Percentiles rank a stretch among this genome's conserved stretches.
Conservation (phyloP, 192 early-diverging fungal species). For the Cladochytrium replicatum region DNA sequence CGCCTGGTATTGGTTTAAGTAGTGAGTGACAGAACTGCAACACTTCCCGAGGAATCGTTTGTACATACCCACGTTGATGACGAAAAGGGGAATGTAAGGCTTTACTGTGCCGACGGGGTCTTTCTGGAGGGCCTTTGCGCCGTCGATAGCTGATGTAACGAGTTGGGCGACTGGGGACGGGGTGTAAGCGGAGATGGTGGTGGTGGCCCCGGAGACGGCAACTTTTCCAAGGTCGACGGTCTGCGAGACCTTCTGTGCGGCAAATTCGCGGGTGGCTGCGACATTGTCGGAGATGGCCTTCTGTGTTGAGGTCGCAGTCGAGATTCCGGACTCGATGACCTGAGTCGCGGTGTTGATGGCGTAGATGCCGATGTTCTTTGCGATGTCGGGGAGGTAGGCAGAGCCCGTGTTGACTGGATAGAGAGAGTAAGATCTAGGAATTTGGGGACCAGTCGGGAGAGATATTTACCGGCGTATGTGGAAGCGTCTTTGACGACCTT, state of each 20-base stretch:
- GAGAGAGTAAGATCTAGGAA: too few species aligned
- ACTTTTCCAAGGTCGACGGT: slow-evolving; percentile 26
- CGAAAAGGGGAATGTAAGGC: slow-evolving; percentile 35
- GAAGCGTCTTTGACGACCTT: slow-evolving; percentile 34
- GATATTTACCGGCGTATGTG: too few species aligned
- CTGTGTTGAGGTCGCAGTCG: slow-evolving; percentile 8
- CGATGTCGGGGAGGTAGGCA: too few species aligned
- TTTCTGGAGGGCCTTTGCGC: slow-evolving; percentile 17
- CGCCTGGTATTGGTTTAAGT: too few species aligned
- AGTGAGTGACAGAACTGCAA: too few species aligned
- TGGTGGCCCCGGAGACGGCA: slow-evolving; percentile 36
- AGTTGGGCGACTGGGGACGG: slow-evolving; percentile 34
- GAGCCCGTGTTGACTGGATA: too few species aligned
- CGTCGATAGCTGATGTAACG: slow-evolving; percentile 19
- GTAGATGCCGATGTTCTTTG: slow-evolving; percentile 24
- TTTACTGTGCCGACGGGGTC: slow-evolving; percentile 35
- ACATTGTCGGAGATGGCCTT: slow-evolving; percentile 21
- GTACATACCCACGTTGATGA: slow-evolving; percentile 17
- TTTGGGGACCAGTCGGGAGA: too few species aligned
- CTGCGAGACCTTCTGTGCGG: slow-evolving; percentile 18
- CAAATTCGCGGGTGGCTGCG: slow-evolving; percentile 14
- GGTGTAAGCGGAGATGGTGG: slow-evolving; percentile 39
- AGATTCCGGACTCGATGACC: slow-evolving; percentile 9
- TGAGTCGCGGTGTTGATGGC: slow-evolving; percentile 7
- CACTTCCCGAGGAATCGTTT: too few species aligned